Conservation (phyloP, 495 filamentous ascomycete species). For the Neurospora sp. region DNA sequence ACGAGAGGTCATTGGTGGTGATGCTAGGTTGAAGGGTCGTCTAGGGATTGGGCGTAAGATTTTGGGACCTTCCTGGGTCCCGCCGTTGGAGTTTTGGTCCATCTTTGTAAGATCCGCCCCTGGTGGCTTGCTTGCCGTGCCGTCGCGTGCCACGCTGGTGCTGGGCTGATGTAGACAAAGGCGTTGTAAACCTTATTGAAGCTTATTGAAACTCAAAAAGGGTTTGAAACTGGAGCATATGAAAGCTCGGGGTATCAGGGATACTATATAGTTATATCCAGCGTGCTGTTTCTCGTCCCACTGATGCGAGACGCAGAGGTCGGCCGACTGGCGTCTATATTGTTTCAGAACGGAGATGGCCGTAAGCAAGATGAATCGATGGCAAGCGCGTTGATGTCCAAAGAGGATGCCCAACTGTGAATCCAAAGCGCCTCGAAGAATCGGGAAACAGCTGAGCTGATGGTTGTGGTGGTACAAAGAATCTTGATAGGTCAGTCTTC, state of each 20-base stretch:
- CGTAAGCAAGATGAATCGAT: background rate
- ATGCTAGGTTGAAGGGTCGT: conserved; percentile 60
- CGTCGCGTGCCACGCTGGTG: background rate
- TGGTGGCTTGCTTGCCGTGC: background rate
- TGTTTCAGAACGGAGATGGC: background rate
- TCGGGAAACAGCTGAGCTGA: background rate
- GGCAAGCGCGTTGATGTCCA: background rate
- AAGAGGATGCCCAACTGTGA: background rate
- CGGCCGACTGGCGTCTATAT: background rate
- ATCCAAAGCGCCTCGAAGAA: background rate
- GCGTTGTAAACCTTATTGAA: background rate
- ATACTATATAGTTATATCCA: background rate
- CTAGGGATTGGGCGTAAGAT: conserved; percentile 52
- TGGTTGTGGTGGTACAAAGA: background rate
- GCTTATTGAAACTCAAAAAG: background rate
- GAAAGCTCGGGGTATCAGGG: background rate
- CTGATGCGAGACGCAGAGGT: background rate
- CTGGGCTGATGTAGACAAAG: background rate
- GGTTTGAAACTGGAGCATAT: background rate
- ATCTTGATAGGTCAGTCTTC: background rate
- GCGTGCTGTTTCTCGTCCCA: background rate
- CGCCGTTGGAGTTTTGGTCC: background rate
- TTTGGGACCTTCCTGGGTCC: conserved; percentile 8
- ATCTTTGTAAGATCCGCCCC: background rate
- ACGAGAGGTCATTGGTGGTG: conserved; percentile 37